Evolutionary conservation across 305 asterid genomes (phyloP).

Genomic region (Stenogyne calaminthoides): DNA sequence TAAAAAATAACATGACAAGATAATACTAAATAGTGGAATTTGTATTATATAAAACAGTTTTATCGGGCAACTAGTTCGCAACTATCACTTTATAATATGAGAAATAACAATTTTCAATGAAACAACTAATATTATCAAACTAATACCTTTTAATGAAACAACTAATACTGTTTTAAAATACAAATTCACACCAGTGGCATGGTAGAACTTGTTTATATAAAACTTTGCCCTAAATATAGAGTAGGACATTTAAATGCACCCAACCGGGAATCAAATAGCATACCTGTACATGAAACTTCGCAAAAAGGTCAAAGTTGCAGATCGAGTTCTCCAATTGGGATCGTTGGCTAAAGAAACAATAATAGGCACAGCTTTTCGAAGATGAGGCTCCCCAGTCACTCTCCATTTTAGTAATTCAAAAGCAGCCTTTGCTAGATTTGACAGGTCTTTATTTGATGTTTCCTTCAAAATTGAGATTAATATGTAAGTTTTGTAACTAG

Average conservation of each 20-base stretch:
- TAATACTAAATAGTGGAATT: conserved; percentile 2
- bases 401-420: conserved; percentile 94
- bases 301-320: conserved; percentile 88
- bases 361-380: conserved; percentile 63
- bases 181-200: no score
- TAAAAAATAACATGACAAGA: conserved; percentile 29
- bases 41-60: no score
- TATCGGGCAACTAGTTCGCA: no score
- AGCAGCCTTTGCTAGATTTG: conserved; percentile 90
- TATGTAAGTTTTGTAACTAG: conserved; percentile 22
- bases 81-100: no score
- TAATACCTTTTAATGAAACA: no score
- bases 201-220: no score
- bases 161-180: no score
- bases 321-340: conserved; percentile 96
- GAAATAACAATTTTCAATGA: no score
- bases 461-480: conserved; percentile 56
- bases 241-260: conserved; percentile 15
- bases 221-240: no score
- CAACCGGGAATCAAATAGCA: conserved; percentile 24
- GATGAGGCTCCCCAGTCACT: conserved; percentile 66
- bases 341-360: conserved; percentile 75
- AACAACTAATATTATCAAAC: no score
- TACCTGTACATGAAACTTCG: conserved; percentile 98
- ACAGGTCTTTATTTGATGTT: conserved; percentile 89